Percentiles rank a stretch among this genome's conserved stretches.
Conservation (phyloP, 148 eudicot species). For the Camellia japonica region DNA sequence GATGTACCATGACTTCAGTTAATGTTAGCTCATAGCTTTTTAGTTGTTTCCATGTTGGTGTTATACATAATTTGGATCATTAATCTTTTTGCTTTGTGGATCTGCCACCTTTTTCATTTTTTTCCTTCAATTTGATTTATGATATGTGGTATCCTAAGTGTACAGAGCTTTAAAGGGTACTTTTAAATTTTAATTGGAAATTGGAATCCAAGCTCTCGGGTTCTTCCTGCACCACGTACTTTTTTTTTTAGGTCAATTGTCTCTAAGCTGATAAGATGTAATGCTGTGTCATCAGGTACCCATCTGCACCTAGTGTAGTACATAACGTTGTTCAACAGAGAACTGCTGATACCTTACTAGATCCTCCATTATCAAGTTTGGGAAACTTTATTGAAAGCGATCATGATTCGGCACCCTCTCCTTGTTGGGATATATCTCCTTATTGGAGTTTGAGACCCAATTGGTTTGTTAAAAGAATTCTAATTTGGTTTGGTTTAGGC, state of each 20-base stretch:
- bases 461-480: too few species aligned
- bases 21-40: background rate
- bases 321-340: slow-evolving; percentile 34
- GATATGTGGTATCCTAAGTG: background rate
- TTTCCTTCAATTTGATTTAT: background rate
- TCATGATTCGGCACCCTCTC: slow-evolving; percentile 85
- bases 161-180: background rate
- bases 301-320: slow-evolving; percentile 26
- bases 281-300: slow-evolving; percentile 43
- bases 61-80: background rate
- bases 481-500: too few species aligned
- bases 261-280: background rate
- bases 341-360: slow-evolving; percentile 28
- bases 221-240: background rate
- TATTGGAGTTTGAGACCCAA: too few species aligned
- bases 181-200: background rate
- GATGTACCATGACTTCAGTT: background rate
- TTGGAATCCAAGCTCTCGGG: background rate
- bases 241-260: background rate
- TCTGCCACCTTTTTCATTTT: background rate
- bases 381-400: slow-evolving; percentile 70
- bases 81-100: background rate
- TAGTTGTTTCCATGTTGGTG: background rate
- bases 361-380: slow-evolving; percentile 34
- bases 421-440: too few species aligned